Conservation (phyloP, 768 basidiomycete genomes). For the Mycena kentingensis region DNA sequence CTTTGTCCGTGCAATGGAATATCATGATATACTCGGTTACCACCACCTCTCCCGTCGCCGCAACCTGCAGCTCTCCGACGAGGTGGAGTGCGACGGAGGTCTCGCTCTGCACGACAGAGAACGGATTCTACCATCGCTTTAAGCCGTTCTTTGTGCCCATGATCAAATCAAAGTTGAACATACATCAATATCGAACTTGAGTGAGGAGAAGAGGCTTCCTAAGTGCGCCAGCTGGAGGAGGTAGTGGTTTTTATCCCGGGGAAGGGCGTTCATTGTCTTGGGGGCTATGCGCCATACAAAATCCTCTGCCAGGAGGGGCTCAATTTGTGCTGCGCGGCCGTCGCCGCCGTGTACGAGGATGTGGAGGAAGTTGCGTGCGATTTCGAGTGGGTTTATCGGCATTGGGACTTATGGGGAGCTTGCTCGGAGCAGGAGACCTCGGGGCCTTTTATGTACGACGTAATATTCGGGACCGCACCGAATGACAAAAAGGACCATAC, state of each 20-base stretch:
- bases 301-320: neutral
- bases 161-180: neutral
- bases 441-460: too few relatives aligned
- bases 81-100: neutral
- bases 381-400: neutral
- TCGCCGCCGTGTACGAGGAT: neutral
- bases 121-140: neutral
- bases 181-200: neutral
- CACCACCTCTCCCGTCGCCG: neutral
- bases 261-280: neutral
- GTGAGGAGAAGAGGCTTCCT: neutral
- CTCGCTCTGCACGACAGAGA: neutral
- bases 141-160: neutral
- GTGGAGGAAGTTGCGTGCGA: neutral
- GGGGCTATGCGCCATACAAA: neutral
- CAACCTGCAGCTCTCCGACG: neutral
- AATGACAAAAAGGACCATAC: too few relatives aligned
- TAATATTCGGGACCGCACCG: too few relatives aligned
- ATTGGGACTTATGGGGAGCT: too few relatives aligned
- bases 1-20: neutral
- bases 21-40: neutral
- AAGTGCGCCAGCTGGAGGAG: neutral
- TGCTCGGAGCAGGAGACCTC: too few relatives aligned
- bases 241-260: neutral
- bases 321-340: neutral